These are phyloP conservation scores for Lagenaria siceraria DNA, from an alignment of 306 rosid species.

Conservation along the genomic window DNA sequence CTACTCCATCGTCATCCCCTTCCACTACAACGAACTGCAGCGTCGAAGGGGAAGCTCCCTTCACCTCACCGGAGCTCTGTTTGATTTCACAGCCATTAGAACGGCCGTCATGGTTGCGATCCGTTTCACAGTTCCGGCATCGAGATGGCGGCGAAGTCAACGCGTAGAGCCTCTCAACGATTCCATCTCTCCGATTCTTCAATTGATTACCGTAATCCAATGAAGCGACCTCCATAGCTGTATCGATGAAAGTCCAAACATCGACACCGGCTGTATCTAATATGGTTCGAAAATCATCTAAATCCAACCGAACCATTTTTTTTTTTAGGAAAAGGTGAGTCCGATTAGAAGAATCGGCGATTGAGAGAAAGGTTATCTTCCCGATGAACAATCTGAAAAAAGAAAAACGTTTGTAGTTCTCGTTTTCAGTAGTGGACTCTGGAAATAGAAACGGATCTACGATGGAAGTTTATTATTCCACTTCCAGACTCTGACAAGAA, in stretches of 20 bases:
- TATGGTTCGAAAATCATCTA: conserved; percentile 72
- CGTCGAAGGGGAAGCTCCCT: conserved; percentile 40
- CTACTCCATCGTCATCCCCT: conserved; percentile 38
- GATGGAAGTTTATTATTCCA: background rate
- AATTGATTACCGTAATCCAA: conserved; percentile 43
- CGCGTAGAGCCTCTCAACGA: conserved; percentile 60
- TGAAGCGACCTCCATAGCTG: conserved; percentile 76
- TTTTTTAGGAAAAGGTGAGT: background rate
- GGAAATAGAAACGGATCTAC: background rate
- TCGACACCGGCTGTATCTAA: conserved; percentile 71
- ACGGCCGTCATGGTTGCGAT: background rate
- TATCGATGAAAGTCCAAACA: conserved; percentile 69
- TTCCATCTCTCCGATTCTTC: conserved; percentile 62
- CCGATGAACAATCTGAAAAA: background rate
- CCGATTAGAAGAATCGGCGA: conserved; percentile 2
- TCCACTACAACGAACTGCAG: conserved; percentile 48
- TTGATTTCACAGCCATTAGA: conserved; percentile 15
- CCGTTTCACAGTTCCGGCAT: conserved; percentile 36
- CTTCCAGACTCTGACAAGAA: background rate
- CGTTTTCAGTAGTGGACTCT: background rate
- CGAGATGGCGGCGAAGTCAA: conserved; percentile 21
- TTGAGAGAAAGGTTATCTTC: too few species aligned
- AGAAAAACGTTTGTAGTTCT: too few species aligned
- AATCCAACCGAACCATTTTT: conserved; percentile 40
- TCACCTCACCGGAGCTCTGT: background rate